Percentiles rank a stretch among this genome's conserved stretches.
Conservation (phyloP, 2,329 filamentous ascomycete genomes). For the Xylariaceae sp. region DNA sequence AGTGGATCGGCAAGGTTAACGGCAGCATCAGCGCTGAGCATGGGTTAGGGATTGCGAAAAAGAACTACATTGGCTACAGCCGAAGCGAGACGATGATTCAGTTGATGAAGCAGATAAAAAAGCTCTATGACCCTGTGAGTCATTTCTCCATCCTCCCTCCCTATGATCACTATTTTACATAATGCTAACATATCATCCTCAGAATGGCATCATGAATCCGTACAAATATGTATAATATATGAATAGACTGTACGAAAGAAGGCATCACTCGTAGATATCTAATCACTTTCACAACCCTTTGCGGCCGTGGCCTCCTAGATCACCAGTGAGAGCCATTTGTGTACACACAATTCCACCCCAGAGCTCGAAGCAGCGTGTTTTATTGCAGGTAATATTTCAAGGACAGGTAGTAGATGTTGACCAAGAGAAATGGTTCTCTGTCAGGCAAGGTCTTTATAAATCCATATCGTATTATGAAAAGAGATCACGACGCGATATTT, state of each 20-base stretch:
- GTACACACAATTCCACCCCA: no score
- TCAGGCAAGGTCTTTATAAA: no score
- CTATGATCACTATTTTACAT: not conserved
- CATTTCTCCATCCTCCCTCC: slow-evolving; percentile 2
- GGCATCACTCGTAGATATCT: no score
- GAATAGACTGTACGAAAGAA: not conserved
- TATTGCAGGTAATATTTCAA: no score
- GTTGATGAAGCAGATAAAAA: slow-evolving; percentile 94
- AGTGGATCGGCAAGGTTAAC: slow-evolving; percentile 85
- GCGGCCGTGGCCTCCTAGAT: no score
- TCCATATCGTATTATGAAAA: no score
- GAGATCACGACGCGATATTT: no score
- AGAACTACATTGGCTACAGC: slow-evolving; percentile 91
- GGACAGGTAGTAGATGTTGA: no score
- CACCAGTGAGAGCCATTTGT: no score
- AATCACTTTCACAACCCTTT: no score
- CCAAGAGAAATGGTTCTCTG: no score
- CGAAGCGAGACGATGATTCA: slow-evolving; percentile 80
- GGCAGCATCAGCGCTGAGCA: slow-evolving; percentile 98
- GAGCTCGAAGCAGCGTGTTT: no score
- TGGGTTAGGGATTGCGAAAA: slow-evolving; percentile 90
- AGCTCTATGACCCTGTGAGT: slow-evolving; percentile 87
- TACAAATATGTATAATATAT: slow-evolving; percentile 80
- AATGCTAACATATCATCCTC: slow-evolving; percentile 16
- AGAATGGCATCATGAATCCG: slow-evolving; percentile 99